A percentile compares a stretch with the other conserved stretches of the same genome.
phyloP scores from a whole-genome alignment of 1,139 yeast species.

The Candida tropicalis region DNA sequence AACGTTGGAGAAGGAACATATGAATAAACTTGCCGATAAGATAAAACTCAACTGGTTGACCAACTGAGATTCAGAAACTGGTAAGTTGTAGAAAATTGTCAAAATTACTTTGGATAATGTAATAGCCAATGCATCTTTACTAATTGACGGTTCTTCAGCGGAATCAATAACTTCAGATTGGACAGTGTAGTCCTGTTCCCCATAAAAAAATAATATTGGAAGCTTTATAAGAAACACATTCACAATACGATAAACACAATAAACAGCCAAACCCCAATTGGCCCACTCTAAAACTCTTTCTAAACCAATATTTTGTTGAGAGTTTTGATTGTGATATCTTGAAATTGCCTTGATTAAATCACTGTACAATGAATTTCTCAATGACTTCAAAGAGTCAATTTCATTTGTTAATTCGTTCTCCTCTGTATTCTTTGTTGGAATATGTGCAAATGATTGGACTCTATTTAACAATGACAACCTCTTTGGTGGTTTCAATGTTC shows the following conservation, averaged over 20 bases:
- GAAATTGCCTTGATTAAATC: conserved; percentile 28
- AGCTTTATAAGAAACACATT: conserved; percentile 47
- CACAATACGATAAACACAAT: conserved; percentile 65
- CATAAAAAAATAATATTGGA: conserved; percentile 27
- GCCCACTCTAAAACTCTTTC: conserved; percentile 16
- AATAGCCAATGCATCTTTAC: conserved; percentile 65
- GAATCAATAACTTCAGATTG: conserved; percentile 11
- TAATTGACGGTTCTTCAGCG: conserved; percentile 15
- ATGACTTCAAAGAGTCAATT: conserved; percentile 33
- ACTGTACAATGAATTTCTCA: conserved; percentile 31
- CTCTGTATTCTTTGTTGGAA: conserved; percentile 29
- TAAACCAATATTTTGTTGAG: conserved; percentile 7
- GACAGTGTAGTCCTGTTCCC: conserved; percentile 4
- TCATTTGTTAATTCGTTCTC: conserved; percentile 39
- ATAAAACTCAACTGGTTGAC: conserved; percentile 66
- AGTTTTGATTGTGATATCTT: conserved; percentile 17
- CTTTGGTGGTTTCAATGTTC: conserved; percentile 15
- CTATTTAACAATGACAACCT: conserved; percentile 30
- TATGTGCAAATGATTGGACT: conserved; percentile 47
- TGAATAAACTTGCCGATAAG: conserved; percentile 65
- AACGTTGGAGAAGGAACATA: conserved; percentile 69
- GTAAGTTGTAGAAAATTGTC: conserved; percentile 27
- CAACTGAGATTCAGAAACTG: conserved; percentile 52
- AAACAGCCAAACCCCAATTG: conserved; percentile 49
- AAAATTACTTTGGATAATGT: conserved; percentile 57